Conservation (phyloP, 2,329 filamentous ascomycete species). For the Colletotrichum sp. region DNA sequence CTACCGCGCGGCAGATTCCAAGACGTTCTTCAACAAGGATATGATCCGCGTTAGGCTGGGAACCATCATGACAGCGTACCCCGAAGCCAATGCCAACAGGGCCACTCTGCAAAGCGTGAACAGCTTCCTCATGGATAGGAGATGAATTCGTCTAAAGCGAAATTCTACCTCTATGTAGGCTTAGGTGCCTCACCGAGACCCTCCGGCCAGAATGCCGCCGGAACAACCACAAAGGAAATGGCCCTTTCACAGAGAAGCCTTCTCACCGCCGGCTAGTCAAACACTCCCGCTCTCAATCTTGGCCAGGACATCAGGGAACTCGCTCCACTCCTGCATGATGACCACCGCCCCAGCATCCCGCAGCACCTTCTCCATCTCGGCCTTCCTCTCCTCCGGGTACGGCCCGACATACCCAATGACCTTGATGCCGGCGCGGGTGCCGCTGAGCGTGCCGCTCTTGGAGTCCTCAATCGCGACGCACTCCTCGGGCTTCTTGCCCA, state of each 20-base stretch:
- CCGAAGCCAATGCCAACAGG: constrained; percentile 82
- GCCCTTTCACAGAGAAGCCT: constrained; percentile 8
- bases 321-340: constrained; percentile 65
- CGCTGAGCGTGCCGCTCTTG: constrained; percentile 81
- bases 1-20: constrained; percentile 27
- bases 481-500: constrained; percentile 74
- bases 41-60: constrained; percentile 79
- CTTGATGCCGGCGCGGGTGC: constrained; percentile 76
- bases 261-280: constrained; percentile 19
- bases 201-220: neutral
- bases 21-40: constrained; percentile 67
- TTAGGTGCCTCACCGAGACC: neutral
- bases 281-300: constrained; percentile 38
- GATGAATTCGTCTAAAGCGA: constrained; percentile 20
- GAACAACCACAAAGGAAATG: neutral
- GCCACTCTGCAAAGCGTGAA: constrained; percentile 91
- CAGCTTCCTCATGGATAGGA: constrained; percentile 77
- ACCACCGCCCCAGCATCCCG: constrained; percentile 65
- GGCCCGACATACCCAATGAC: constrained; percentile 87
- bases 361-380: constrained; percentile 69
- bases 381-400: constrained; percentile 66
- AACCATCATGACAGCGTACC: constrained; percentile 81
- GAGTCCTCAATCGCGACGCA: constrained; percentile 87
- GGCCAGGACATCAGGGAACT: constrained; percentile 54
- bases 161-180: neutral